phyloP scores from a whole-genome alignment of 1,139 yeast species.

The Wickerhamomyces sp. region DNA sequence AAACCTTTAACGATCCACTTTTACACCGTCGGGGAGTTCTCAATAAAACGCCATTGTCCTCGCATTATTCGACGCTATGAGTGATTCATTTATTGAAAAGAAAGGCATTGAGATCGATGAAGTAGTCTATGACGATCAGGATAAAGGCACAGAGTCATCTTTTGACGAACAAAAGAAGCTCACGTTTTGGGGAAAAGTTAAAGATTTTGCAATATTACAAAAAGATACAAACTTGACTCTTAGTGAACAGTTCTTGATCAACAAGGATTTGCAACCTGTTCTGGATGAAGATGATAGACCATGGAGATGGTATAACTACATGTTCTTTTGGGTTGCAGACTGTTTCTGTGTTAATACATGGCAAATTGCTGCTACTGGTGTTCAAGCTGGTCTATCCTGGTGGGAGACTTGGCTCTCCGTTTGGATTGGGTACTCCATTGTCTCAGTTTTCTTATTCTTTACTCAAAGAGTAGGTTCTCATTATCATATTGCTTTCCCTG shows the following conservation, averaged over 20 bases:
- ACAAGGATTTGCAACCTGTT: constrained; percentile 74
- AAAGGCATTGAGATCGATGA: no score
- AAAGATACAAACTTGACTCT: constrained; percentile 29
- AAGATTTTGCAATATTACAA: constrained; percentile 18
- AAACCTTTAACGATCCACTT: no score
- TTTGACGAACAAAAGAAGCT: constrained; percentile 8
- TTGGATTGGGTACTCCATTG: constrained; percentile 64
- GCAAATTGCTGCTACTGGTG: constrained; percentile 87
- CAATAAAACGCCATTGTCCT: no score
- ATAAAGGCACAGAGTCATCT: constrained; percentile 10
- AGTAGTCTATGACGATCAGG: constrained; percentile 5
- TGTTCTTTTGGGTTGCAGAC: constrained; percentile 82
- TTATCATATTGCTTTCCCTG: constrained; percentile 77
- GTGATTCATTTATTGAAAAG: no score
- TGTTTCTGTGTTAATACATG: constrained; percentile 84
- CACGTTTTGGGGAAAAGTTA: constrained; percentile 6
- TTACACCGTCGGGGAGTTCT: no score
- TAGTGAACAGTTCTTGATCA: constrained; percentile 57
- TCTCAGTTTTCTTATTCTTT: constrained; percentile 56
- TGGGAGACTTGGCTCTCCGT: constrained; percentile 88
- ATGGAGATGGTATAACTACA: constrained; percentile 80
- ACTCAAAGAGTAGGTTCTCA: constrained; percentile 69
- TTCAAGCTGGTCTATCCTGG: constrained; percentile 70
- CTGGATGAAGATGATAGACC: constrained; percentile 56
- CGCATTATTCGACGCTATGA: no score